Base-by-base conservation (phyloP, 2,329 filamentous ascomycete genomes). In the Trichoderma sp. region DNA sequence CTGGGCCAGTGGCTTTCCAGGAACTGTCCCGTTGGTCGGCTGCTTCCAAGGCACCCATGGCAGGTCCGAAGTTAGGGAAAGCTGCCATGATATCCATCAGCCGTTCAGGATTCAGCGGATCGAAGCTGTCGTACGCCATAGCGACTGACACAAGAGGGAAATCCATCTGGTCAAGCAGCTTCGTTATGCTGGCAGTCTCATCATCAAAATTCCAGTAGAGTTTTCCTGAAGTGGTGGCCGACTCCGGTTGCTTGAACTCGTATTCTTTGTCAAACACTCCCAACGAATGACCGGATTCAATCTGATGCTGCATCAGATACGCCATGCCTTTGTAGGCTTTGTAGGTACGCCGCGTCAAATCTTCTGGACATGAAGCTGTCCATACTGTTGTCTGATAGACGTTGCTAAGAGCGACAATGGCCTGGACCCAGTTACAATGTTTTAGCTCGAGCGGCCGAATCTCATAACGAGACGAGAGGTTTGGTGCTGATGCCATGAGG, bases 131-230 rank as follows among this genome's bases (percentile, higher is more conserved):
- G 68, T 79, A 82, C 4, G 80, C 77, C 21, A 83, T 76, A 2
- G 81, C 81, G 27, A 83, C 71, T 11, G 79, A 81, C 2, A 81
- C 81, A 9, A 82, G 77, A 1, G 81, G 81, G 65, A 83, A 83
- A 66, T 82, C 81, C 82, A 83, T 83, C 63, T 79, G 78, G 4
- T 56, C 16, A 53, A 33, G 18, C 3, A 45, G n/a, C 27, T 67
- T 24, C 2, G 5, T 53, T 4, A n/a, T 2, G 29, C 21, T 29
- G 8, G 41, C 41, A n/a, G 27, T 11, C 27, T 53, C 27, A 7
- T 67, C 38, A 33, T 31, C 41, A 33, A 24, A 2, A 9, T 33
- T 8, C 41, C 64, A 53, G 35, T 41, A 64, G n/a, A 83, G 77
- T 56, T 75, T 77, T 11, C 81, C 81, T 16, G 77, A 77, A 1